Evolutionary conservation across 2,329 filamentous ascomycete genomes (phyloP).

Genomic region (Calonectria hawksworthii): DNA sequence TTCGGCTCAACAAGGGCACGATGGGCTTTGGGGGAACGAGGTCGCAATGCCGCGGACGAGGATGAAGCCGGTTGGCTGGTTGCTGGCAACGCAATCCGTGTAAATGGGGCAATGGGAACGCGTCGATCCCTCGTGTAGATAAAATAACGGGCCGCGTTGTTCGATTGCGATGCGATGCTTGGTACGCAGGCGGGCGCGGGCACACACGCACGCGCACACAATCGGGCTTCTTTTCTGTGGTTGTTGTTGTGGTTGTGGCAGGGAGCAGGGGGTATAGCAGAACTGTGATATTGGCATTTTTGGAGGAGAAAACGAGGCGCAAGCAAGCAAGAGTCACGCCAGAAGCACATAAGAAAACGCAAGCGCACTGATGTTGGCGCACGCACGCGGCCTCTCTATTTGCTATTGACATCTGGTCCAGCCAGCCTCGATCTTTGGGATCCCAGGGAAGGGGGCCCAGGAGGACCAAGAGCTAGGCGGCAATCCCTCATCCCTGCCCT

Average conservation of each 20-base stretch:
- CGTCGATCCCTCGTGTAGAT: conserved; percentile 17
- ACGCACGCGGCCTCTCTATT: not conserved
- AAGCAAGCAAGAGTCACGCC: conserved; percentile 26
- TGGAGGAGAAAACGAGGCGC: not conserved
- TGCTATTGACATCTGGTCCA: not conserved
- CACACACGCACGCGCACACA: not conserved
- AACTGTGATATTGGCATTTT: conserved; percentile 7
- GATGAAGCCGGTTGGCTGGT: not conserved
- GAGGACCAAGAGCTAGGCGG: not conserved
- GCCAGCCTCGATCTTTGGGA: conserved; percentile 2
- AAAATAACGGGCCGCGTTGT: conserved; percentile 1
- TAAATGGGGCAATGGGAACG: conserved; percentile 5
- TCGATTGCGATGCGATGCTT: not conserved
- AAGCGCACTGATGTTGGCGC: conserved; percentile 1
- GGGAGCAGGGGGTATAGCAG: conserved; percentile 11
- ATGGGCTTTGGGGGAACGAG: not conserved
- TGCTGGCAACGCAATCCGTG: not conserved
- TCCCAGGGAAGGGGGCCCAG: not conserved
- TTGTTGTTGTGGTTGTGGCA: not conserved
- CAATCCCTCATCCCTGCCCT: conserved; percentile 13
- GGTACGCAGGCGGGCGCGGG: not conserved
- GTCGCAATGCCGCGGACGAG: not conserved
- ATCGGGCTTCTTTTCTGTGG: not conserved
- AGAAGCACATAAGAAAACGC: conserved; percentile 11
- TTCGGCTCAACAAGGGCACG: conserved; percentile 2